phyloP scores from a whole-genome alignment of 495 filamentous ascomycete genomes.

The Aspergillus funiculosus region DNA sequence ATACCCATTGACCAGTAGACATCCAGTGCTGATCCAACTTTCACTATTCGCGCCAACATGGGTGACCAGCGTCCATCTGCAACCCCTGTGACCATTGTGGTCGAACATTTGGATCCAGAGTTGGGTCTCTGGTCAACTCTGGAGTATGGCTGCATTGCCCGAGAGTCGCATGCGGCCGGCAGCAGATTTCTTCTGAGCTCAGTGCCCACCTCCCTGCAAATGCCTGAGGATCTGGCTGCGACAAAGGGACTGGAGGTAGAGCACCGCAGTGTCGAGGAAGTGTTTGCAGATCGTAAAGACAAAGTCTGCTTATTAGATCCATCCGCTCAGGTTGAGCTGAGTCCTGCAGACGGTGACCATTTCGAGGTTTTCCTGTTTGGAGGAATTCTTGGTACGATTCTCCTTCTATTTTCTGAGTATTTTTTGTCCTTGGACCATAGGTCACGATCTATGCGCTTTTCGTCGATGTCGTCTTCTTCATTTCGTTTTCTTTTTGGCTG shows the following conservation, averaged over 20 bases:
- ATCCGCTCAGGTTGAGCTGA: slow-evolving; percentile 68
- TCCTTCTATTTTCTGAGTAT: background rate
- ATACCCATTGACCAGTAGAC: background rate
- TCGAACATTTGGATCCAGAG: slow-evolving; percentile 90
- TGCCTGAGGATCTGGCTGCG: slow-evolving; percentile 56
- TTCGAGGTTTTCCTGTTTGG: slow-evolving; percentile 96
- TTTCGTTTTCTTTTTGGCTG: slow-evolving; percentile 9
- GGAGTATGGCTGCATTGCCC: slow-evolving; percentile 81
- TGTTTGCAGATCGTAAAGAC: slow-evolving; percentile 60
- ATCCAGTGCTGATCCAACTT: background rate
- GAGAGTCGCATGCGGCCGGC: slow-evolving; percentile 63
- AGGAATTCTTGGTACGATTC: slow-evolving; percentile 76
- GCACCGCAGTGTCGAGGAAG: slow-evolving; percentile 65
- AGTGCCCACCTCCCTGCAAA: slow-evolving; percentile 59
- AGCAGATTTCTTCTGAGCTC: slow-evolving; percentile 80
- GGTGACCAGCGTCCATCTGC: slow-evolving; percentile 16
- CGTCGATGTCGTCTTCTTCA: too few relatives aligned
- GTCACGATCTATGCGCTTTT: too few relatives aligned
- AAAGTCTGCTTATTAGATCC: slow-evolving; percentile 89
- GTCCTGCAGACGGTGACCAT: slow-evolving; percentile 68
- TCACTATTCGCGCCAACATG: slow-evolving; percentile 19
- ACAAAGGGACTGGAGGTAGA: slow-evolving; percentile 60
- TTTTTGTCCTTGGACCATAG: too few relatives aligned
- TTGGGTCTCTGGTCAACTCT: slow-evolving; percentile 89
- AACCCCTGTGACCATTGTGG: slow-evolving; percentile 64